These are phyloP conservation scores for Volutella citrinella DNA, from an alignment of 2,329 filamentous ascomycete genomes.

Conservation along the genomic window DNA sequence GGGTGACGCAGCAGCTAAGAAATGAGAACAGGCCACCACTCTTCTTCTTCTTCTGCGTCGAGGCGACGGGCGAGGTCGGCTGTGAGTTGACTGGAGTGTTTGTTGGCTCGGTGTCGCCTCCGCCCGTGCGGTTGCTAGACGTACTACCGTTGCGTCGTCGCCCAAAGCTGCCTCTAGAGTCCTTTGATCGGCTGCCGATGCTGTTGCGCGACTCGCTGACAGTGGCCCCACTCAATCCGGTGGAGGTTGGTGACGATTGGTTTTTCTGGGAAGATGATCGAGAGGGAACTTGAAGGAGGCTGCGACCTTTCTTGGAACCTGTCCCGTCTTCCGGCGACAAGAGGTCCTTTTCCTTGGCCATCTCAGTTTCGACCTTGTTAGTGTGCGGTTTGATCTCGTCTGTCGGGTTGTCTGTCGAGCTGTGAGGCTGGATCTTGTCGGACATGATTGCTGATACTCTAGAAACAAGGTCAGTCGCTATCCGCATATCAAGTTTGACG, in stretches of 20 bases:
- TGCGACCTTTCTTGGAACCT: constrained; percentile 47
- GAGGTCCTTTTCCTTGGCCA: constrained; percentile 42
- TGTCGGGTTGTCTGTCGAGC: constrained; percentile 21
- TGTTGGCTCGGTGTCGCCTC: constrained; percentile 48
- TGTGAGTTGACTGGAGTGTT: constrained; percentile 48
- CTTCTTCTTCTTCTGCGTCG: constrained; percentile 52
- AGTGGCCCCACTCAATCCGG: constrained; percentile 58
- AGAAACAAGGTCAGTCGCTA: constrained; percentile 17
- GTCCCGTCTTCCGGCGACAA: constrained; percentile 40
- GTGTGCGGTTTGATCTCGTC: constrained; percentile 34
- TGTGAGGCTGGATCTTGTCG: constrained; percentile 26
- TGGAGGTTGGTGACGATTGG: constrained; percentile 57
- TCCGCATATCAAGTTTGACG: constrained; percentile 3
- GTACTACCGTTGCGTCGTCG: constrained; percentile 65
- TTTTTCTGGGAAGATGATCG: constrained; percentile 60
- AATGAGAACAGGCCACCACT: constrained; percentile 56
- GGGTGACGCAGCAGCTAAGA: constrained; percentile 64
- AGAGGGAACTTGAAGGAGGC: constrained; percentile 57
- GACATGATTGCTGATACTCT: constrained; percentile 31
- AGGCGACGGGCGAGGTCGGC: constrained; percentile 49
- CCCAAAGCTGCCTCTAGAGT: constrained; percentile 61
- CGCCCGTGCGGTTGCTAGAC: constrained; percentile 59
- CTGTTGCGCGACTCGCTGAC: constrained; percentile 59
- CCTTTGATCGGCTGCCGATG: constrained; percentile 62
- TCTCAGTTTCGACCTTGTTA: constrained; percentile 32